Evolutionary conservation across 1,284 basidiomycete genomes (phyloP), one percentile per base, ranked within the genome.

Genomic region (Boletellus dicymbophilus): DNA sequence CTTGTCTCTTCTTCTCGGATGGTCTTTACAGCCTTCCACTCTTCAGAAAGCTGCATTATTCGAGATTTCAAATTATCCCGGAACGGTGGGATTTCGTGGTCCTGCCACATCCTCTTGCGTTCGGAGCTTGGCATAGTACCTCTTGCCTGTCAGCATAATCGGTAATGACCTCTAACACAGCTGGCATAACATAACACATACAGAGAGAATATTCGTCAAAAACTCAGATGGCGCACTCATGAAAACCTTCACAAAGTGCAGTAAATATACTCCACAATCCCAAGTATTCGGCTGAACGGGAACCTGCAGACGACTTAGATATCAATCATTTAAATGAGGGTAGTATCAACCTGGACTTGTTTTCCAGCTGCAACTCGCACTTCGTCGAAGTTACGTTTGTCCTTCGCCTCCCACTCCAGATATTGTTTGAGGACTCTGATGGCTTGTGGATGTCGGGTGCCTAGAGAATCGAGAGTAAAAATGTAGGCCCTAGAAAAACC

Each of bases 401-500:
- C 86, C 51, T 75, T 72, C 0, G 95, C 95, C 66, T 99, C 96
- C 55, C 77, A 72, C 34, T 72, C 70, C 9, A 98, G 80, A 67
- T 96, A 99, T 22, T 72, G 62, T 23, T 71, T 70, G 15, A 99
- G 78, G 16, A 75, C 77, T 37, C 73, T 86, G 37, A 75, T 66
- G 2, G 85, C 91, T 20, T 81, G 76, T 0, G 72, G 70, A 68
- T 98, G 96, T 15, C 72, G 69, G 12, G 73, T 72, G 1, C 88
- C 86, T 25, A 99, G 78, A 1, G 95, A 98, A 66, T 99, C 96
- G 46, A 98, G 80, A 0, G 84, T 91, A 62, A 94, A 84, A 37
- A 97, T 87, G 58, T 80, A 84, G 4, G 90, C 84, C 42, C 90
- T 93, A 55, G 34, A 34, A 22, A 49, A 31, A 45, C 22, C 25